A percentile compares a stretch with the other conserved stretches of the same genome.
phyloP scores from a whole-genome alignment of 306 rosid species.

The Malus asiatica region DNA sequence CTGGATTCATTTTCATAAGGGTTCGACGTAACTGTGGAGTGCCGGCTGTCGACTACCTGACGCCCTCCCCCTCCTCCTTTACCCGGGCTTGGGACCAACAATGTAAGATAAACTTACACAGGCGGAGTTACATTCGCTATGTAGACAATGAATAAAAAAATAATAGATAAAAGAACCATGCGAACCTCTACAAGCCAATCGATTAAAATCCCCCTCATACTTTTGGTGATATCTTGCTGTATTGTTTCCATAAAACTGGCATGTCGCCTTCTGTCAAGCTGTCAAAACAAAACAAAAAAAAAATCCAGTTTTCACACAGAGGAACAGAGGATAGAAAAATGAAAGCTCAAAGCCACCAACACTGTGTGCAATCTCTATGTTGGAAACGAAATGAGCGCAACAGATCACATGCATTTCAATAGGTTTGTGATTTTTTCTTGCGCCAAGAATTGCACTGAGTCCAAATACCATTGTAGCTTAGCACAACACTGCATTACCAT shows the following conservation, averaged over 20 bases:
- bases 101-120: no score
- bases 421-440: neutral
- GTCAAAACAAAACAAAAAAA: neutral
- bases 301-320: neutral
- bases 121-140: neutral
- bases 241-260: conserved; percentile 57
- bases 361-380: neutral
- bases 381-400: neutral
- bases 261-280: conserved; percentile 72
- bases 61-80: no score
- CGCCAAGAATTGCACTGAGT: neutral
- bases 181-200: conserved; percentile 99
- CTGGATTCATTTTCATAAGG: no score
- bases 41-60: no score
- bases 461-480: neutral
- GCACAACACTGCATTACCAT: neutral
- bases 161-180: conserved; percentile 3
- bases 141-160: neutral
- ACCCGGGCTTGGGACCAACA: no score
- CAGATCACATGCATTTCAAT: neutral
- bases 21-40: no score
- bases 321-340: conserved; percentile 9
- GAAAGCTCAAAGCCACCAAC: neutral
- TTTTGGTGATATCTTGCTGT: conserved; percentile 72
- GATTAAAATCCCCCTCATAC: conserved; percentile 80